Percentiles rank a stretch among this genome's conserved stretches.
Evolutionary conservation across 1,139 yeast species (phyloP).

Genomic region (Hansenula lynferdii): DNA sequence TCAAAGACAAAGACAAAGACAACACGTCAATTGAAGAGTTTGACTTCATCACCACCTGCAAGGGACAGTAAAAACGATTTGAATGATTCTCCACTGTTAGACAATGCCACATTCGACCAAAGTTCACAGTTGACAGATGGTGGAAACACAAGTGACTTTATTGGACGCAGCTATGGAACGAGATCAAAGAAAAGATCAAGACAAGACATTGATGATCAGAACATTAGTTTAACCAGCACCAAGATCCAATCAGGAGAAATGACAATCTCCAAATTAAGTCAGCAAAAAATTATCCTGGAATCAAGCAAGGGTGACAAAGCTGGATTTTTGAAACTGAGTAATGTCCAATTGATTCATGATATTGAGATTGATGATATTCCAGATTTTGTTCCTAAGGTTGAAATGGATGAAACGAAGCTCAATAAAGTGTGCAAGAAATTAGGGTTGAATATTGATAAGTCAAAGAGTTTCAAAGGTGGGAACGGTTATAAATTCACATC

Average conservation of each 20-base stretch:
- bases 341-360: slow-evolving; percentile 19
- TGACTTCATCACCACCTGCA: too few species aligned
- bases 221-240: not conserved
- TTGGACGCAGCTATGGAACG: slow-evolving; percentile 4
- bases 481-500: not conserved
- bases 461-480: not conserved
- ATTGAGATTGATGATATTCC: slow-evolving; percentile 11
- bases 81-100: too few species aligned
- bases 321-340: slow-evolving; percentile 10
- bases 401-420: not conserved
- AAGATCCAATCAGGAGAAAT: too few species aligned
- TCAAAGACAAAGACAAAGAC: too few species aligned
- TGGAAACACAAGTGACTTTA: not conserved
- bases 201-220: not conserved
- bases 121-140: not conserved
- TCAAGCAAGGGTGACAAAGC: not conserved
- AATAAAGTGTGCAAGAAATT: not conserved
- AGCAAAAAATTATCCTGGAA: not conserved
- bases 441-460: not conserved
- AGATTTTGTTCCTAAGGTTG: slow-evolving; percentile 14
- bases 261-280: too few species aligned
- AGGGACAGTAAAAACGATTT: too few species aligned
- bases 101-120: too few species aligned
- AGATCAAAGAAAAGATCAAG: slow-evolving; percentile 11
- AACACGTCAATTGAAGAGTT: too few species aligned